A percentile compares a stretch with the other conserved stretches of the same genome.
These are phyloP conservation scores for Alternaria infectoria DNA, from an alignment of 2,329 filamentous ascomycete species.

Conservation along the genomic window DNA sequence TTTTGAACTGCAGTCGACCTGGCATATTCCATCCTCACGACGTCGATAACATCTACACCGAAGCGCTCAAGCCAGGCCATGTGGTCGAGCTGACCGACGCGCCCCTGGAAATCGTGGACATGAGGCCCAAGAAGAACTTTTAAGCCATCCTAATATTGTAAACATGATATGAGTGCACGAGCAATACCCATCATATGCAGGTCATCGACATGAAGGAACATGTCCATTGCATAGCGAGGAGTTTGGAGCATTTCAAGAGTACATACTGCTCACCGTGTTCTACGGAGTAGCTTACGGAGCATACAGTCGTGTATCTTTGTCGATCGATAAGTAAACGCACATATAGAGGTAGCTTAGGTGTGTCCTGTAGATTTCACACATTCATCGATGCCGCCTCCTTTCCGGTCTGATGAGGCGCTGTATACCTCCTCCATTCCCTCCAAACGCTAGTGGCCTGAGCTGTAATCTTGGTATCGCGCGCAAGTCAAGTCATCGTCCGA, in stretches of 20 bases:
- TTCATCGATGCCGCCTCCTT: not conserved
- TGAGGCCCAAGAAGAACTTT: conserved; percentile 49
- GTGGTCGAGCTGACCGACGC: conserved; percentile 64
- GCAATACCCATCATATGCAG: not conserved
- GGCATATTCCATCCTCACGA: conserved; percentile 84
- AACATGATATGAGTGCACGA: not conserved
- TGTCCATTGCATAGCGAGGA: conserved; percentile 11
- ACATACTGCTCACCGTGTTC: not conserved
- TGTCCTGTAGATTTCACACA: not conserved
- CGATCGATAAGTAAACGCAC: not conserved
- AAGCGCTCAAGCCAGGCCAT: conserved; percentile 66
- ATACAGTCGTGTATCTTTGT: not conserved
- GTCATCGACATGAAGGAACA: not conserved
- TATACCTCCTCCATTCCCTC: not conserved
- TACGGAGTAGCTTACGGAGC: not conserved
- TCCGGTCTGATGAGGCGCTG: not conserved
- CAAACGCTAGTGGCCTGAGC: not conserved
- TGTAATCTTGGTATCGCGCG: not conserved
- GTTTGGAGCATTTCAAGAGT: not conserved
- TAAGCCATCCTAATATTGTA: not conserved
- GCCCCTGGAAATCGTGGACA: conserved; percentile 70
- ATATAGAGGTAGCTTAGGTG: not conserved
- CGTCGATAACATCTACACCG: conserved; percentile 76
- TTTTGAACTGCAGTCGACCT: conserved; percentile 77
- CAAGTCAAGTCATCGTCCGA: not conserved